Conservation (phyloP, 371 early-diverging fungal species). For the Mucor saturninus region DNA sequence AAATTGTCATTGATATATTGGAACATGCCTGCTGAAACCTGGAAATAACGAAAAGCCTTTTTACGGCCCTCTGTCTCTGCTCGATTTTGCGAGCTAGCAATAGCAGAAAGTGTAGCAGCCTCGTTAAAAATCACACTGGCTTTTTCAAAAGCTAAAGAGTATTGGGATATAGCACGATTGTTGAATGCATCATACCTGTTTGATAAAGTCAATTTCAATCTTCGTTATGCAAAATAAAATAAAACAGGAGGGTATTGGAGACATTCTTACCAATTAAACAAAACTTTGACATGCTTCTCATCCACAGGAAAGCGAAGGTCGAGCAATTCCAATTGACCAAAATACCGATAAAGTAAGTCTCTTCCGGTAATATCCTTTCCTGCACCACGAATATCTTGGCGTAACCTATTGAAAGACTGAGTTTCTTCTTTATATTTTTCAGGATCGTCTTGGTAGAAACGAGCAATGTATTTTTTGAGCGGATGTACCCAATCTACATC, state of each 20-base stretch:
- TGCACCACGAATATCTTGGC: slow-evolving; percentile 95
- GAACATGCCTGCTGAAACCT: slow-evolving; percentile 92
- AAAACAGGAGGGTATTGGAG: background rate
- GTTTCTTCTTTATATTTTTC: slow-evolving; percentile 86
- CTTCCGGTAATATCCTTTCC: slow-evolving; percentile 90
- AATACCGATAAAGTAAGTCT: slow-evolving; percentile 93
- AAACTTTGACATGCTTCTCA: slow-evolving; percentile 85
- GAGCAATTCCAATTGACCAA: slow-evolving; percentile 94
- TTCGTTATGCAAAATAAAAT: background rate
- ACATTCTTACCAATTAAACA: slow-evolving; percentile 82
- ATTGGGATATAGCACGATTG: slow-evolving; percentile 62
- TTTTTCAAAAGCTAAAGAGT: slow-evolving; percentile 95
- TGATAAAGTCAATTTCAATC: background rate
- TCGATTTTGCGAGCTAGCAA: slow-evolving; percentile 74
- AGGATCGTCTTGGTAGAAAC: slow-evolving; percentile 90
- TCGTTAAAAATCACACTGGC: slow-evolving; percentile 95
- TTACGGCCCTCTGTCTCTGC: slow-evolving; percentile 79
- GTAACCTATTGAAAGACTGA: slow-evolving; percentile 83
- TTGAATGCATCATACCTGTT: slow-evolving; percentile 88
- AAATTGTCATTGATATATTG: slow-evolving; percentile 96
- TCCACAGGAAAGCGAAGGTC: slow-evolving; percentile 93
- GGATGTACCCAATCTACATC: slow-evolving; percentile 90
- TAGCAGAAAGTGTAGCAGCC: slow-evolving; percentile 78
- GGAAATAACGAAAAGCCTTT: slow-evolving; percentile 86
- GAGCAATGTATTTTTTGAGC: slow-evolving; percentile 81